These are phyloP conservation scores for Neurospora sublineolata DNA, from an alignment of 495 filamentous ascomycete species.

Conservation along the genomic window DNA sequence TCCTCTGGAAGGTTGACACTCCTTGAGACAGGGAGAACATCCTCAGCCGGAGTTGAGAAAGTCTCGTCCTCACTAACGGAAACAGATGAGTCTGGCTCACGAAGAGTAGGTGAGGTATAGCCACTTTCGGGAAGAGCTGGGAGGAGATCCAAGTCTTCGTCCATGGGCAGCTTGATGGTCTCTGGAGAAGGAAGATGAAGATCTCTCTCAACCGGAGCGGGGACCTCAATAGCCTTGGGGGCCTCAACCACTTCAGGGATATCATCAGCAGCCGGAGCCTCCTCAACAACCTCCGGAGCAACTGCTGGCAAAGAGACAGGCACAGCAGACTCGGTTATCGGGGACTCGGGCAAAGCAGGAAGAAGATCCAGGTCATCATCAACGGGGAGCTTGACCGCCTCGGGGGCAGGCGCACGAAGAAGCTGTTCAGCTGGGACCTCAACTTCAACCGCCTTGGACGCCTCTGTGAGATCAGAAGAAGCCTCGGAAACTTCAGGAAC, in stretches of 20 bases:
- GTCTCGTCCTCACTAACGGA: not conserved
- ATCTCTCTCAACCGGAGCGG: not conserved
- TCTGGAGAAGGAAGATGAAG: not conserved
- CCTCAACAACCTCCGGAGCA: not conserved
- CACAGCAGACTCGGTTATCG: not conserved
- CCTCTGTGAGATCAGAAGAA: not conserved
- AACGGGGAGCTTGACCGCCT: not conserved
- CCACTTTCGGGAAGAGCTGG: slow-evolving; percentile 1
- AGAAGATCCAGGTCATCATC: not conserved
- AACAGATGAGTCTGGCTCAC: not conserved
- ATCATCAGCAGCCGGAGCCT: not conserved
- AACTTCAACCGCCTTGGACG: not conserved
- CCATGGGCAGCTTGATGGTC: not conserved
- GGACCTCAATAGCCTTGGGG: not conserved
- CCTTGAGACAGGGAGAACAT: not conserved
- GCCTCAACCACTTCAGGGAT: not conserved
- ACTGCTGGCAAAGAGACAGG: not conserved
- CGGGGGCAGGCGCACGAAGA: not conserved
- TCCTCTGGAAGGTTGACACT: not conserved
- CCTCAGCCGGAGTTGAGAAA: not conserved
- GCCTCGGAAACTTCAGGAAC: not conserved
- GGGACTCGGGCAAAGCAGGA: not conserved
- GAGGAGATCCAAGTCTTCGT: not conserved
- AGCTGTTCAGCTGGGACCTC: not conserved
- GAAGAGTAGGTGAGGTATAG: not conserved